Evolutionary conservation across 345 rosid species (phyloP), one percentile per base, ranked within the genome.

Genomic region (Euphorbia tirucalli): DNA sequence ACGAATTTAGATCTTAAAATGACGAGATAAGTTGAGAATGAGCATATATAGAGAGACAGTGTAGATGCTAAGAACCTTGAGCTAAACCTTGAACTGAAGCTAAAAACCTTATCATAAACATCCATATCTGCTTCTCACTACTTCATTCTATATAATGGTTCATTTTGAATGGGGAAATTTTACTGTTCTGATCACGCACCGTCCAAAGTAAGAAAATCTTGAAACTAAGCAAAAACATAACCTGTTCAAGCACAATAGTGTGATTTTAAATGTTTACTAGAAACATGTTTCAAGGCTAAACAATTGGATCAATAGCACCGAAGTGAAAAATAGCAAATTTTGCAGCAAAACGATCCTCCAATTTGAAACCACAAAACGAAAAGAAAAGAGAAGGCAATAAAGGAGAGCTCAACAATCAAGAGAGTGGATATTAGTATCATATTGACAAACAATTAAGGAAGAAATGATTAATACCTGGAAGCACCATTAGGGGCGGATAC

Each of bases 401-500:
- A n/a, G n/a, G n/a, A n/a, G n/a, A n/a, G n/a, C n/a, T n/a, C 55
- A 25, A 43, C 21, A 43, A 25, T 37, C 16, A 5, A 43, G 43
- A 24, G 46, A 5, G 37, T 11, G 15, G 5, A 46, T 46, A 35
- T 7, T 35, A 35, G 7, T 3, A 11, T 50, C 24, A 43, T 14
- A 65, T 18, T 4, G 3, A 39, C 7, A 21, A 0, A 41, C 0
- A 22, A 27, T 19, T 15, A 11, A 31, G 32, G 62, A 59, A n/a
- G 13, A 18, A 66, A 62, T 65, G 35, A 27, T 8, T 56, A 41
- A 71, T 68, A 90, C 98, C 93, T 82, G 71, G 80, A 65, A 75
- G 80, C 74, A 76, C 67, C 77, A 62, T 81, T 83, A 73, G 88
- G 54, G 10, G 80, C 76, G 65, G 85, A 80, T 65, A 84, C 82